phyloP scores from a whole-genome alignment of 1,139 yeast genomes.

The Pichia sp. region DNA sequence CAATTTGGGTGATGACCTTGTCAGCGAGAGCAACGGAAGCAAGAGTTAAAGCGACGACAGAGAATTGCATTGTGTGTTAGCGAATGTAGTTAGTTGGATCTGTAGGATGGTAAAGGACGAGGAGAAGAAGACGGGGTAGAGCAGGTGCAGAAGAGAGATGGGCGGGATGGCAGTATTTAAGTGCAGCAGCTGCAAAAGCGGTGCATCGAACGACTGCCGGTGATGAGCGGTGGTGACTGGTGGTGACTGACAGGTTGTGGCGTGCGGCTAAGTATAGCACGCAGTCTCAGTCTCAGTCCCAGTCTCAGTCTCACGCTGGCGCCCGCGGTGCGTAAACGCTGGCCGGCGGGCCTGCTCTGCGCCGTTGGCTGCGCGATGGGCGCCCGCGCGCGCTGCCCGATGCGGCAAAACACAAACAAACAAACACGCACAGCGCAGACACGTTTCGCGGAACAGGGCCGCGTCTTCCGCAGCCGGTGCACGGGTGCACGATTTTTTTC shows the following conservation, averaged over 20 bases:
- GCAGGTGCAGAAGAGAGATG: not conserved
- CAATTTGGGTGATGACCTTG: constrained; percentile 20
- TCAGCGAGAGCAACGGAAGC: constrained; percentile 26
- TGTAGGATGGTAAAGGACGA: constrained; percentile 1
- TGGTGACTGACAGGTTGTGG: no score
- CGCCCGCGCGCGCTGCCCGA: not conserved
- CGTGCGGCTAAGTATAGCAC: no score
- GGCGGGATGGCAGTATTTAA: not conserved
- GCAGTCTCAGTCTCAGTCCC: no score
- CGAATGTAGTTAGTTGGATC: constrained; percentile 3
- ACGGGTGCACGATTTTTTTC: not conserved
- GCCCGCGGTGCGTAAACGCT: no score
- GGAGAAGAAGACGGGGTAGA: not conserved
- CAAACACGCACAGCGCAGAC: not conserved
- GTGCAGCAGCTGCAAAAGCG: not conserved
- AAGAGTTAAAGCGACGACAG: constrained; percentile 30
- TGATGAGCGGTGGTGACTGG: not conserved
- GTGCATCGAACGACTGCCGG: not conserved
- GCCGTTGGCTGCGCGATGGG: not conserved
- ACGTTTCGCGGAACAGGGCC: not conserved
- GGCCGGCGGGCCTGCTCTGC: no score
- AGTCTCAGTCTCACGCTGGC: no score
- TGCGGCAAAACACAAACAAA: not conserved
- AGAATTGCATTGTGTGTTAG: constrained; percentile 18
- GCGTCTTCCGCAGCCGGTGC: not conserved